A percentile compares a stretch with the other conserved stretches of the same genome.
Evolutionary conservation across 257 asterid species (phyloP).

Genomic region (Osmanthus fragrans): DNA sequence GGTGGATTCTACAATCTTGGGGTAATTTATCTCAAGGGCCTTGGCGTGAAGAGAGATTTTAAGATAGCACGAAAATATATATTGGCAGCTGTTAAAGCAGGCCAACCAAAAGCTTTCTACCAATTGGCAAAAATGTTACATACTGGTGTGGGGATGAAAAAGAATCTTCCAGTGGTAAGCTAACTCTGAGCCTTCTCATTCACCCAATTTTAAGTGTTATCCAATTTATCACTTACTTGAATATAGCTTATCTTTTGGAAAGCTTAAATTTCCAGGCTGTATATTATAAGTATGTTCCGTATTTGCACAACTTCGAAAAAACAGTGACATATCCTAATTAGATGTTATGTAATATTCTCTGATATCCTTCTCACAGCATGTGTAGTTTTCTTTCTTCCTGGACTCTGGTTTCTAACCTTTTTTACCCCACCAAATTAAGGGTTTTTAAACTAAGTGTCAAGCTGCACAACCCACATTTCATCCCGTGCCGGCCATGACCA

Average conservation of each 20-base stretch:
- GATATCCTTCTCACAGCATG: neutral
- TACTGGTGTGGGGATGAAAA: conserved; percentile 86
- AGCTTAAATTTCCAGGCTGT: conserved; percentile 8
- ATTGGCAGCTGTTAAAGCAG: conserved; percentile 70
- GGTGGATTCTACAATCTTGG: conserved; percentile 98
- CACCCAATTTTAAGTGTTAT: neutral
- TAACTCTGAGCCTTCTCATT: neutral
- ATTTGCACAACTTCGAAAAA: neutral
- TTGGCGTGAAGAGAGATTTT: conserved; percentile 90
- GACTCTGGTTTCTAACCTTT: neutral
- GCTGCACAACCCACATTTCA: neutral
- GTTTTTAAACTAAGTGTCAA: neutral
- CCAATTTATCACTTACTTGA: neutral
- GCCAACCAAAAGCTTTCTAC: conserved; percentile 97
- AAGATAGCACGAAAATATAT: conserved; percentile 67
- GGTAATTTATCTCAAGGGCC: conserved; percentile 81
- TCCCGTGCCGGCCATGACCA: neutral
- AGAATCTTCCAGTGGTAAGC: conserved; percentile 81
- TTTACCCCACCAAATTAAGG: neutral
- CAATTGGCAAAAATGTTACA: conserved; percentile 98
- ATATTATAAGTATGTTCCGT: neutral
- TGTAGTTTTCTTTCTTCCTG: neutral
- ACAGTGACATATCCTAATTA: neutral
- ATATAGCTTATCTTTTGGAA: neutral
- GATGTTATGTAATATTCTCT: neutral